These are phyloP conservation scores for Creolimax fragrantissima DNA, from an alignment of 78 protist species.

Conservation along the genomic window DNA sequence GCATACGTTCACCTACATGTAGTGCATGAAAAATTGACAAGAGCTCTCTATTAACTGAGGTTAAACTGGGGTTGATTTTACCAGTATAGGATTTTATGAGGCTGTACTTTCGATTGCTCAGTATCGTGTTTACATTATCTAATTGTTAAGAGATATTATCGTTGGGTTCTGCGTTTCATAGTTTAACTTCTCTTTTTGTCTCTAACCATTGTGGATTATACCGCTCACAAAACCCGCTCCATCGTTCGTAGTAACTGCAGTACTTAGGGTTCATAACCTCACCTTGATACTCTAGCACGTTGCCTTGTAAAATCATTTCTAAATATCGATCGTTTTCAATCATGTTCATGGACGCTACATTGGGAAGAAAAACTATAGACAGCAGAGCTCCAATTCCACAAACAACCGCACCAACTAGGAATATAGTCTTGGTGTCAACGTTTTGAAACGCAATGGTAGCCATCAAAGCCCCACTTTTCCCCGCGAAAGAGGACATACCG, in stretches of 20 bases:
- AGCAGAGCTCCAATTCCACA: background rate
- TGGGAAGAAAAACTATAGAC: background rate
- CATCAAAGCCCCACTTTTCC: conserved; percentile 9
- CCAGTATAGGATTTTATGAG: no score
- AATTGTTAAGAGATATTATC: no score
- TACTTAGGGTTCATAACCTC: background rate
- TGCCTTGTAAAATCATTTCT: background rate
- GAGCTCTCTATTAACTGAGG: no score
- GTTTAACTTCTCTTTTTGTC: no score
- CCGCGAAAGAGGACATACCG: background rate
- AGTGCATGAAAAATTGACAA: no score
- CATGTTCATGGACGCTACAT: background rate
- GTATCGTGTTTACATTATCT: no score
- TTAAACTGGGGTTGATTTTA: no score
- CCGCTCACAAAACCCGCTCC: background rate
- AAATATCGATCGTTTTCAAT: conserved; percentile 11
- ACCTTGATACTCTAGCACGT: background rate
- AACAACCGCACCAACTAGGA: background rate
- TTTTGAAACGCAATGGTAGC: background rate
- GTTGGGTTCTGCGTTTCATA: no score
- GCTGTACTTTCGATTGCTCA: no score
- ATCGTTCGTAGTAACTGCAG: background rate
- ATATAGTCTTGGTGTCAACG: background rate
- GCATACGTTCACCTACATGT: no score
- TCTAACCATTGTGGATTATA: background rate